Conservation (phyloP, 352 stramenopile genomes). For the Phytophthora cajani region DNA sequence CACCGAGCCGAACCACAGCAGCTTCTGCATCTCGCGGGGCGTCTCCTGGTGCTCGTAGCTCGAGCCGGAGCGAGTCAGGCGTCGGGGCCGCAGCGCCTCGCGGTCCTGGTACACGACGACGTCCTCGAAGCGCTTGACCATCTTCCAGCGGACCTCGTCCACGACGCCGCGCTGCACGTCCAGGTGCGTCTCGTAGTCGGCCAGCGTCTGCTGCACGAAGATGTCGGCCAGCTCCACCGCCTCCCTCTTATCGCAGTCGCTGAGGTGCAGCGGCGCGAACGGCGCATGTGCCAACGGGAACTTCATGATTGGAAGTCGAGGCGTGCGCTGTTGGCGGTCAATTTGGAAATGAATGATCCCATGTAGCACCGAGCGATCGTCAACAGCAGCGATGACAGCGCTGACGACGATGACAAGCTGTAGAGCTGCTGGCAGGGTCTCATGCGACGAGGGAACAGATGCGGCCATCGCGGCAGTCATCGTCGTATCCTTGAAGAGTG, state of each 20-base stretch:
- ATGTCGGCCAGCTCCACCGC: constrained; percentile 37
- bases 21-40: constrained; percentile 40
- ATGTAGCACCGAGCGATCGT: neutral
- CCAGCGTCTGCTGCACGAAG: constrained; percentile 42
- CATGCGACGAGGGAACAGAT: constrained; percentile 24
- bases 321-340: constrained; percentile 14
- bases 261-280: constrained; percentile 43
- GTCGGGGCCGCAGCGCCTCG: constrained; percentile 8
- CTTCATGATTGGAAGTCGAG: constrained; percentile 28
- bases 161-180: constrained; percentile 27
- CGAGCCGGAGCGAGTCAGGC: constrained; percentile 14
- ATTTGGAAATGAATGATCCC: constrained; percentile 13
- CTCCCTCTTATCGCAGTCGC: constrained; percentile 21
- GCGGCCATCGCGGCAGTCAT: constrained; percentile 16
- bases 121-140: constrained; percentile 44
- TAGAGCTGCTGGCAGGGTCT: constrained; percentile 18
- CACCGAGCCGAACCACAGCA: constrained; percentile 49
- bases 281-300: constrained; percentile 37
- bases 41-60: constrained; percentile 13
- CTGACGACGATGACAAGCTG: constrained; percentile 24
- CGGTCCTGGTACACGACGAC: constrained; percentile 45
- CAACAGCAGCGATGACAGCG: constrained; percentile 10
- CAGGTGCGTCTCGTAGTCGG: constrained; percentile 43
- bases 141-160: constrained; percentile 45
- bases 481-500: neutral